Base-by-base conservation (phyloP, 2,329 filamentous ascomycete species). In the Aspergillus flavus region DNA sequence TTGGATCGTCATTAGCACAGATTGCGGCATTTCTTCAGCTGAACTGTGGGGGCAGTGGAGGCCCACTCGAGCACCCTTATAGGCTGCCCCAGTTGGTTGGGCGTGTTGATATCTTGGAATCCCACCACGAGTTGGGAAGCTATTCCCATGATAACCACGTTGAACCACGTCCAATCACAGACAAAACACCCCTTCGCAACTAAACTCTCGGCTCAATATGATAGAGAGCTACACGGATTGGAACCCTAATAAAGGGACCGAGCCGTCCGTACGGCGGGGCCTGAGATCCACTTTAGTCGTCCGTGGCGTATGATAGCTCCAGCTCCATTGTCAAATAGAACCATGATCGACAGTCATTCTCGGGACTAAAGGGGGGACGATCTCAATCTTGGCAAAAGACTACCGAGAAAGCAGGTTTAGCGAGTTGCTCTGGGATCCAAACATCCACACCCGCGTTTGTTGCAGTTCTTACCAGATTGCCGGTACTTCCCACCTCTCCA, bases 1-100 rank as follows among this genome's bases (percentile, higher is more conserved):
- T 19, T 10, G 3, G 50, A 53, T 30, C 50, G 6, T 19, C 48
- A 23, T 55, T 16, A 19, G 12, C 30, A 32, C 32, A 6, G 28
- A 50, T 26, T 50, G 43, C 57, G 57, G 34, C 45, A 59, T 59
- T 58, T 34, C 23, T 58, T 58, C 34, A n/a, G 41, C 59, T 54
- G 55, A 58, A 48, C 58, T 53, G 50, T 55, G 58, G 58, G 36
- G 46, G 7, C 39, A 58, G 36, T 28, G 9, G 34, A 36, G 34
- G 14, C 16, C 12, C 34, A 16, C 32, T 14, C 34, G 1, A 14
- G 16, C 34, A 36, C 34, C 10, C 10, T 34, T 34, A 4, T 11
- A 11, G 10, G 26, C 19, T 7, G 16, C 0, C 6, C 4, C 23
- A 14, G 7, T 46, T 23, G 23, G 45, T 14, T 7, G 5, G 6